Evolutionary conservation across 345 rosid species (phyloP).

Genomic region (Pistacia integerrima): DNA sequence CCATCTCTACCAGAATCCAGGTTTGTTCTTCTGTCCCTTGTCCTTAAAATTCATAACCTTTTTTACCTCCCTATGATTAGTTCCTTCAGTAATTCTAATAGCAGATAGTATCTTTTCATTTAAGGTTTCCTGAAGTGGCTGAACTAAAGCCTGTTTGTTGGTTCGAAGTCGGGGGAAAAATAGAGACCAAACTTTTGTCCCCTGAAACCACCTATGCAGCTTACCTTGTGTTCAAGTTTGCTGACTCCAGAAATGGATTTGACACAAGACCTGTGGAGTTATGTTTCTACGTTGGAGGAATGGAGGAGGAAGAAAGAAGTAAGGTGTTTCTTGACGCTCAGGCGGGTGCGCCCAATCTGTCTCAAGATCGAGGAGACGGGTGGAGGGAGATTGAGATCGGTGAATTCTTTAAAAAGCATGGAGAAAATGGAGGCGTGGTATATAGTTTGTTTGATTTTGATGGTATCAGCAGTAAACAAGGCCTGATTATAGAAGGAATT

Average conservation of each 20-base stretch:
- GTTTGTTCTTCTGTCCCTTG: neutral
- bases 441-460: slow-evolving; percentile 26
- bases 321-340: neutral
- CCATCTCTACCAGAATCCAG: slow-evolving; percentile 20
- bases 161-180: neutral
- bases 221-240: slow-evolving; percentile 26
- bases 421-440: slow-evolving; percentile 28
- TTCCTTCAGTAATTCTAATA: no score
- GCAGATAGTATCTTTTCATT: neutral
- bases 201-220: slow-evolving; percentile 28
- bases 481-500: slow-evolving; percentile 40
- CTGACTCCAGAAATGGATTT: neutral
- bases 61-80: no score
- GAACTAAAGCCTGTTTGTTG: slow-evolving; percentile 5
- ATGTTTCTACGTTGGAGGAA: slow-evolving; percentile 1
- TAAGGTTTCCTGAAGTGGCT: no score
- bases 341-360: neutral
- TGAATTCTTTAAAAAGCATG: slow-evolving; percentile 31
- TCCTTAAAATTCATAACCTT: no score
- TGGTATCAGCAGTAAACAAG: slow-evolving; percentile 10
- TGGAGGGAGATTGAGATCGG: slow-evolving; percentile 23
- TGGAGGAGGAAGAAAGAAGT: neutral
- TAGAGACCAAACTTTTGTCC: slow-evolving; percentile 24
- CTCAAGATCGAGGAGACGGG: neutral
- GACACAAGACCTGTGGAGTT: slow-evolving; percentile 11